phyloP scores from a whole-genome alignment of 2,329 filamentous ascomycete species.

The Phyllosticta citriasiana region DNA sequence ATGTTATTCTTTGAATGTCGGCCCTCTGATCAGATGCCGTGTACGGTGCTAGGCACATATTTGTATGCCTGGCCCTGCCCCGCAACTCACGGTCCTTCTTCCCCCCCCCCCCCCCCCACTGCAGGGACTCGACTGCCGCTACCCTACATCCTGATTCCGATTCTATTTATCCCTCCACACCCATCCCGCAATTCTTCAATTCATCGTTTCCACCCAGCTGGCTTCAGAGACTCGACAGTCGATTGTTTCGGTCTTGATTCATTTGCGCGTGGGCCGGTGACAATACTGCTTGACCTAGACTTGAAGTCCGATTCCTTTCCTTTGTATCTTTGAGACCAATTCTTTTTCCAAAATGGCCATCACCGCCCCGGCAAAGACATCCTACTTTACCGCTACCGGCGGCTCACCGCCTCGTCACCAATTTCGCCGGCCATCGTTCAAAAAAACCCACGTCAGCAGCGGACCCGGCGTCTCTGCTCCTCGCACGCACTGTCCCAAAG shows the following conservation, averaged over 20 bases:
- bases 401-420: conserved; percentile 6
- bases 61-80: conserved; percentile 2
- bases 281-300: background rate
- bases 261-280: background rate
- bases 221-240: background rate
- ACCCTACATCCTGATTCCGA: background rate
- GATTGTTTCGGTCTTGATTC: background rate
- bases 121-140: conserved; percentile 2
- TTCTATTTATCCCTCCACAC: background rate
- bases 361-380: background rate
- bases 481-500: conserved; percentile 23
- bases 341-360: conserved; percentile 1
- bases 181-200: background rate
- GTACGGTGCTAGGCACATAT: conserved; percentile 1
- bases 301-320: background rate
- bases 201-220: background rate
- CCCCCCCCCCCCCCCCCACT: too few relatives aligned
- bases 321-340: background rate
- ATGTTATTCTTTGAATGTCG: background rate
- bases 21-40: background rate
- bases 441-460: conserved; percentile 1
- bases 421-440: conserved; percentile 4
- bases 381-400: conserved; percentile 1
- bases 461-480: conserved; percentile 12
- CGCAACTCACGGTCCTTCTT: conserved; percentile 6